Base-by-base conservation (phyloP, 2,329 filamentous ascomycete species). In the Hypoxylon rubiginosum region DNA sequence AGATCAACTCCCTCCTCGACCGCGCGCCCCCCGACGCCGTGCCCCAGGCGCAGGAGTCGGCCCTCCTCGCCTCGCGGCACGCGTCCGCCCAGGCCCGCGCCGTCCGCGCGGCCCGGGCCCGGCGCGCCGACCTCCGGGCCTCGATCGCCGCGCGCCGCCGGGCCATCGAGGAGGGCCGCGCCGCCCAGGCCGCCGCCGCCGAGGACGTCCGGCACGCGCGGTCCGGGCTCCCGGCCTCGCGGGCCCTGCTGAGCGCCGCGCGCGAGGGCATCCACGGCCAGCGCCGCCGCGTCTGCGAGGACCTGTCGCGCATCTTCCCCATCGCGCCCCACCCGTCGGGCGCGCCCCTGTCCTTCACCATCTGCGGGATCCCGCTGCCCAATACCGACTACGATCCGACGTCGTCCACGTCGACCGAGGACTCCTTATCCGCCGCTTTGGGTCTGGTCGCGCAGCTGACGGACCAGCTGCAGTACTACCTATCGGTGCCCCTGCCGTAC, bases 261-360 rank as follows among this genome's bases (percentile, higher is more conserved):
- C 83, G 84, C 45, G 88, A 91, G 54, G 87, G 89, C 19, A 91
- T 93, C n/a, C 88, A 86, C 62, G 93, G 92, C n/a, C 96, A 98
- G 78, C 88, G 94, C 21, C 89, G 94, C 13, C 91, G 96, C 36
- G 92, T 98, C 59, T 94, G 93, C 77, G 90, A 96, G 70, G 94
- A 97, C 69, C 83, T 99, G 0, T 82, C 89, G 11, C 82, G 83
- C 26, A 92, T 97, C 61, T 97, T 94, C 75, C 90, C 91, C 3
- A 97, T 99, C 64, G 87, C 89, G 8, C 91, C 94, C 0, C 74
- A 79, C 1, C 80, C 83, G 0, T 80, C 82, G 7, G 82, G 81
- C 11, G 82, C 86, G 2, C 86, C 93, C 0, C 86, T 98, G 1
- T 86, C 90, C 0, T 98, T 98, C 78, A 93, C 90, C 11, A 97